Conservation (phyloP, 345 rosid species). For the Physaria fendleri region DNA sequence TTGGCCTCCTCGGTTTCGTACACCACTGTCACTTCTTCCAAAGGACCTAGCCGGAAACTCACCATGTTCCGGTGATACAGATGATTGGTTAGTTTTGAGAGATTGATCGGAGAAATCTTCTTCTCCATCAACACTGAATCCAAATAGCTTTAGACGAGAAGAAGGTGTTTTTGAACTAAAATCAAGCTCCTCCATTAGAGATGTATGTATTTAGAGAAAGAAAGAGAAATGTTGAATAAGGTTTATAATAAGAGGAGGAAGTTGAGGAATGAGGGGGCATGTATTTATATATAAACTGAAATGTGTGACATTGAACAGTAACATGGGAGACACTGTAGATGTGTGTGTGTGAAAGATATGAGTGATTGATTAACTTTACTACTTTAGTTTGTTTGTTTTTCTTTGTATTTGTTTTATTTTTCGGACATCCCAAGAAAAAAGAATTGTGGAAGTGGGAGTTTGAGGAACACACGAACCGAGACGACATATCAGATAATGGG, state of each 20-base stretch:
- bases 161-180: conserved; percentile 35
- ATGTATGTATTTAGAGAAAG: neutral
- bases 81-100: conserved; percentile 2
- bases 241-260: conserved; percentile 23
- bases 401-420: conserved; percentile 7
- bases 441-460: conserved; percentile 29
- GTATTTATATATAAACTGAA: conserved; percentile 26
- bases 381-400: neutral
- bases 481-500: conserved; percentile 37
- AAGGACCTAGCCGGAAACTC: conserved; percentile 27
- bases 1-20: conserved; percentile 11
- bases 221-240: conserved; percentile 1
- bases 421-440: conserved; percentile 54
- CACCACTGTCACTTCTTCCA: conserved; percentile 10
- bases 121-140: conserved; percentile 70
- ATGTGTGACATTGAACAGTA: conserved; percentile 34
- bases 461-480: conserved; percentile 44
- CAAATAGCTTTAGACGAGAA: conserved; percentile 75
- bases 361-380: neutral
- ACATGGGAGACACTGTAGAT: conserved; percentile 32
- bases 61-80: conserved; percentile 9
- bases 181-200: conserved; percentile 49
- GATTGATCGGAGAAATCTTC: conserved; percentile 35
- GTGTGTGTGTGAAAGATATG: conserved; percentile 23
- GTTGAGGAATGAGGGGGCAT: conserved; percentile 38